These are phyloP conservation scores for Angomonas ambiguus DNA, from an alignment of 208 protist genomes.

Conservation along the genomic window DNA sequence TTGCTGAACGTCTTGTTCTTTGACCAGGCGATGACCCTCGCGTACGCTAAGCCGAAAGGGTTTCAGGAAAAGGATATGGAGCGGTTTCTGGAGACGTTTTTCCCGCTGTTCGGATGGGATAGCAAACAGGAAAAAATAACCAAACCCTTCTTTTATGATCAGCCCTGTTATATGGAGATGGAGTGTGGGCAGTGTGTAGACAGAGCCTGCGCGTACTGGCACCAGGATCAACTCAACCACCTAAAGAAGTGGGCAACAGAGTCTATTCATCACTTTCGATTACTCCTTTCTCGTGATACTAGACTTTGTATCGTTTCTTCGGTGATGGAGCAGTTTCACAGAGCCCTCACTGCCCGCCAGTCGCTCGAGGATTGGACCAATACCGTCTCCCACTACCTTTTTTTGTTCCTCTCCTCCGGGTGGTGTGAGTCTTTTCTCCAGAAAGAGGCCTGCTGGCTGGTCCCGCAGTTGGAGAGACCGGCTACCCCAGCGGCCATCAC, in stretches of 20 bases:
- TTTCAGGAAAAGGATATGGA: neutral
- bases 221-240: neutral
- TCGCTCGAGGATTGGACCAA: neutral
- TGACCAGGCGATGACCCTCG: neutral
- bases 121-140: slow-evolving; percentile 12
- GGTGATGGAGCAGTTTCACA: neutral
- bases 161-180: slow-evolving; percentile 61
- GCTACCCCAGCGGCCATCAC: neutral
- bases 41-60: neutral
- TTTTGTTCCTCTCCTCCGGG: neutral
- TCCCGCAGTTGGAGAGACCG: neutral
- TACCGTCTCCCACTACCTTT: neutral
- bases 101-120: slow-evolving; percentile 43
- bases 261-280: neutral
- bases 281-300: neutral
- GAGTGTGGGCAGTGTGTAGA: neutral
- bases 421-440: neutral
- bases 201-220: slow-evolving; percentile 1
- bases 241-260: neutral
- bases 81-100: slow-evolving; percentile 37
- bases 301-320: neutral
- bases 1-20: neutral
- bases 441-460: neutral
- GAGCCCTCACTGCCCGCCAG: neutral
- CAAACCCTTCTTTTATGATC: slow-evolving; percentile 41